phyloP scores from a whole-genome alignment of 495 filamentous ascomycete species.

The Xylaria flabelliformis region DNA sequence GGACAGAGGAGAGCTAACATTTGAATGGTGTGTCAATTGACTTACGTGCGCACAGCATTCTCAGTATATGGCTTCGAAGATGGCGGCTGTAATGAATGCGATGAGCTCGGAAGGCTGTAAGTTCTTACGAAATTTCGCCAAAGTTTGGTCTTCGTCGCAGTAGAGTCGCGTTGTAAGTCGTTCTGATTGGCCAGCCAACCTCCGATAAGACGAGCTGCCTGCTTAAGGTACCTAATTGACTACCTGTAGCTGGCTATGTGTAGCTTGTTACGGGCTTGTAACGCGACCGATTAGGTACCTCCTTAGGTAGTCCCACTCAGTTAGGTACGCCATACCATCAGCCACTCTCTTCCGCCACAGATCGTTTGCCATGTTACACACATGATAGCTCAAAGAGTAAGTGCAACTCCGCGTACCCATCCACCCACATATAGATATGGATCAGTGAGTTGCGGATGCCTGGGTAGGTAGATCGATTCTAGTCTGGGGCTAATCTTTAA shows the following conservation, averaged over 20 bases:
- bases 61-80: conserved; percentile 10
- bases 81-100: background rate
- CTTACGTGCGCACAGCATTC: conserved; percentile 43
- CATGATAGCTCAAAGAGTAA: no score
- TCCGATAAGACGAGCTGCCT: background rate
- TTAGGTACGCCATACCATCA: no score
- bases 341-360: no score
- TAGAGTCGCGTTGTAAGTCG: conserved; percentile 17
- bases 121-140: background rate
- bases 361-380: no score
- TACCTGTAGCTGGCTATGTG: background rate
- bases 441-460: no score
- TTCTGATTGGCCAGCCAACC: conserved; percentile 10
- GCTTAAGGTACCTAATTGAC: background rate
- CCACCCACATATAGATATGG: no score
- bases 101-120: background rate
- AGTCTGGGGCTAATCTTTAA: background rate
- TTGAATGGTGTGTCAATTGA: background rate
- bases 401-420: no score
- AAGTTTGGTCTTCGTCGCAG: background rate
- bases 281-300: background rate
- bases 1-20: background rate
- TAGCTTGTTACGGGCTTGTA: background rate
- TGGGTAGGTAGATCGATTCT: no score
- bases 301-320: no score